Evolutionary conservation across 805 yeast species (phyloP), one percentile per base, ranked within the genome.

Genomic region (Candida namnaoensis): DNA sequence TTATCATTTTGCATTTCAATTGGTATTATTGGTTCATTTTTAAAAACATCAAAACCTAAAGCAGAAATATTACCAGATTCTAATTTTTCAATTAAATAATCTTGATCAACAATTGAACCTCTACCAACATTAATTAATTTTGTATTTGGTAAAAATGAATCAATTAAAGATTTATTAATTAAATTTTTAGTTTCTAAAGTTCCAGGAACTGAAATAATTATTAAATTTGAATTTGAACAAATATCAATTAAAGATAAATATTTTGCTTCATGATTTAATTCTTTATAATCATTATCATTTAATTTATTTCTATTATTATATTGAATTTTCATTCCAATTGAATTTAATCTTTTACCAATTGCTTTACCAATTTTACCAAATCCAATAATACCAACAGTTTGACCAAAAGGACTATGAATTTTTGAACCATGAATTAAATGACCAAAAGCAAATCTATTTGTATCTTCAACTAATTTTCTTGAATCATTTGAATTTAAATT

Each of bases 21-120:
- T 27, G 65, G 64, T 5, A 66, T 51, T 1, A 23, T 32, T 5
- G 86, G 86, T 53, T 80, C 86, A 13, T 64, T 51, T 49, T 74
- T 74, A 50, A 65, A 79, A 3, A 80, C 85, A 52, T 80, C 87
- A 40, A 73, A 57, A 0, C 83, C 87, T 5, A 80, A 71, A 56
- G 72, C 78, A 34, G 74, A 60, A 5, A 79, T 58, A 32, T 66
- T 66, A 0, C 78, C 79, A 7, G 54, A 38, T 39, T 66, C 57
- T 3, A 59, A 42, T 12, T 40, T 39, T 12, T 61, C 58, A 9
- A 73, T 68, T 24, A 79, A 60, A 1, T 74, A 76, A 10, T 66
- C 60, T 49, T 74, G 76, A 45, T 76, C 80, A 37, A 78, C 54
- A 13, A 77, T 66, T 7, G 62, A 50, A 2, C 85, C 87, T 44